A percentile compares a stretch with the other conserved stretches of the same genome.
phyloP scores from a whole-genome alignment of 768 basidiomycete species.

The Amanita phalloides region DNA sequence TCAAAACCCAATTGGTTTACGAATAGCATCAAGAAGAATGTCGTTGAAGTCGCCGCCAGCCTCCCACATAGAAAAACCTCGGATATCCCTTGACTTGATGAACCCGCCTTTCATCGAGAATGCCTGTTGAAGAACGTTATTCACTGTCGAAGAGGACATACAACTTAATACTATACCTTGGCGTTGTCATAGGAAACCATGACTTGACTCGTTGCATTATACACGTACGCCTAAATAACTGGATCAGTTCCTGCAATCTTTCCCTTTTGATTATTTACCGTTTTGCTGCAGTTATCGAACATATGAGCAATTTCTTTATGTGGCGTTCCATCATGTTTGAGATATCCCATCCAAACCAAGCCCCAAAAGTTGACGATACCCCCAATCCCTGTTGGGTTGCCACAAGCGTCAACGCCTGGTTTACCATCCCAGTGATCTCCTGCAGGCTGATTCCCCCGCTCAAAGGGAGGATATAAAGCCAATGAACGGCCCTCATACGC shows the following conservation, averaged over 20 bases:
- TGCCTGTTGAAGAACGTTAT: constrained; percentile 16
- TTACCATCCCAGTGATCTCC: constrained; percentile 59
- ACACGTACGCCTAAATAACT: constrained; percentile 29
- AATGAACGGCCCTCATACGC: constrained; percentile 35
- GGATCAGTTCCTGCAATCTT: background rate
- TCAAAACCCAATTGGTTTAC: constrained; percentile 18
- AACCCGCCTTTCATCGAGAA: constrained; percentile 45
- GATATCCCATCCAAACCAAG: constrained; percentile 44
- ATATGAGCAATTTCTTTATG: constrained; percentile 38
- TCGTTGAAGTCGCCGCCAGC: constrained; percentile 52
- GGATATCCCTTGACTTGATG: constrained; percentile 38
- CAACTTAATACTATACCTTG: constrained; percentile 16
- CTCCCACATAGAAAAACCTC: constrained; percentile 67
- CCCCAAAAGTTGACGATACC: constrained; percentile 60
- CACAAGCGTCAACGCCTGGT: constrained; percentile 47
- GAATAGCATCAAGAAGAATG: constrained; percentile 33
- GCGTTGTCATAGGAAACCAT: constrained; percentile 43
- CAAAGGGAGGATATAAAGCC: constrained; percentile 42
- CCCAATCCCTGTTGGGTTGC: constrained; percentile 33
- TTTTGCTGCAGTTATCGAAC: constrained; percentile 63
- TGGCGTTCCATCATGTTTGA: constrained; percentile 35
- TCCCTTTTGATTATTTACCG: constrained; percentile 26
- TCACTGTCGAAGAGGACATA: background rate
- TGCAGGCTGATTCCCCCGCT: constrained; percentile 31
- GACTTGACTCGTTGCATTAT: constrained; percentile 27